A percentile compares a stretch with the other conserved stretches of the same genome.
phyloP scores from a whole-genome alignment of 345 rosid genomes.

The Carallia brachiata region DNA sequence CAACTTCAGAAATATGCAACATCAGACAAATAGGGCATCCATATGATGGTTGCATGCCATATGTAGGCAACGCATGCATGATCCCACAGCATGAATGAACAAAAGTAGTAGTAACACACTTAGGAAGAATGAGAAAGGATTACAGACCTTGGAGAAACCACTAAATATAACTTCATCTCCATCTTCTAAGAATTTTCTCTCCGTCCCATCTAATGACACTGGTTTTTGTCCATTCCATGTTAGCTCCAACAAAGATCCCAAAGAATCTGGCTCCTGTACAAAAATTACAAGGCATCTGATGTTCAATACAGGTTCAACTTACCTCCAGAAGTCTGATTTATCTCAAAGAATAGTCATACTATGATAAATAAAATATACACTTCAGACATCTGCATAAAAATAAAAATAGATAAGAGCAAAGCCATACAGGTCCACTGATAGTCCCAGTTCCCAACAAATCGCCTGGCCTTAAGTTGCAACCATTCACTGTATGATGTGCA shows the following conservation, averaged over 20 bases:
- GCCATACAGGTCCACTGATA: conserved; percentile 86
- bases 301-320: background rate
- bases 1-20: too few relatives aligned
- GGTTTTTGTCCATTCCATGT: conserved; percentile 92
- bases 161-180: conserved; percentile 86
- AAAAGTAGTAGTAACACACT: background rate
- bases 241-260: conserved; percentile 89
- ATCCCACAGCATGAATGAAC: too few relatives aligned
- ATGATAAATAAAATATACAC: conserved; percentile 1
- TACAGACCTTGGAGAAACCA: conserved; percentile 73
- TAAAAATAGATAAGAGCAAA: background rate
- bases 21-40: too few relatives aligned
- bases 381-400: background rate
- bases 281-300: conserved; percentile 3
- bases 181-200: conserved; percentile 80
- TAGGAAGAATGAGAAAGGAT: background rate
- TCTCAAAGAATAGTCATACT: background rate
- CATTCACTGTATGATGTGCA: conserved; percentile 91
- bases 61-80: too few relatives aligned
- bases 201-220: conserved; percentile 53
- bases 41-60: too few relatives aligned
- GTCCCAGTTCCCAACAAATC: conserved; percentile 96
- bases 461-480: conserved; percentile 94
- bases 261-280: conserved; percentile 77
- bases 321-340: too few relatives aligned